Conservation (phyloP, 2,329 filamentous ascomycete species). For the Mycocentrospora acerina region DNA sequence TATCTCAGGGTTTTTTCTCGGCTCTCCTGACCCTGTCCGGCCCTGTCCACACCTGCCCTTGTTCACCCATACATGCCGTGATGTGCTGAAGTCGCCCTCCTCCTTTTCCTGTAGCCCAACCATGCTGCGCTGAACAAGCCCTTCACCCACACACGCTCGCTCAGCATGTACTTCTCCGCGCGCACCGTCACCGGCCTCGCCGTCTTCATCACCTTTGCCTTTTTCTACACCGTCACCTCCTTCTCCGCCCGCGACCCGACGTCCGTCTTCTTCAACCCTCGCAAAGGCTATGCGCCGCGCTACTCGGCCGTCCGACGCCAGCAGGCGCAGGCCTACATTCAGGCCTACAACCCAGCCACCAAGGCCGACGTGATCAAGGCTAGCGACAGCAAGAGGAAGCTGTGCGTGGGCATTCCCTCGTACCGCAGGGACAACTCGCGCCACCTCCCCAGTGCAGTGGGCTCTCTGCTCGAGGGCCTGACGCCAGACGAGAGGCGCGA, state of each 20-base stretch:
- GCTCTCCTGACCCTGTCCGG: too few relatives aligned
- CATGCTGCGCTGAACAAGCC: conserved; percentile 12
- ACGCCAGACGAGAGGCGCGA: conserved; percentile 44
- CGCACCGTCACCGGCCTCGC: conserved; percentile 22
- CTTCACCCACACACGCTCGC: conserved; percentile 1
- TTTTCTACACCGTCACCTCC: conserved; percentile 27
- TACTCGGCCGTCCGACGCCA: conserved; percentile 35
- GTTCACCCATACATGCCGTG: too few relatives aligned
- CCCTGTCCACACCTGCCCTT: too few relatives aligned
- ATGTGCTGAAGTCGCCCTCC: too few relatives aligned
- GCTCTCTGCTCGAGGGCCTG: conserved; percentile 48
- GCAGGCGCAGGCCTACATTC: conserved; percentile 32
- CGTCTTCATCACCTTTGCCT: conserved; percentile 17
- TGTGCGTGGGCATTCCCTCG: conserved; percentile 50
- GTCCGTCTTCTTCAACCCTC: conserved; percentile 39
- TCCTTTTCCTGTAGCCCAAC: background rate
- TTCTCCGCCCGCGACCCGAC: conserved; percentile 37
- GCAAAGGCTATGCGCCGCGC: conserved; percentile 31
- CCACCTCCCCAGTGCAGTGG: conserved; percentile 48
- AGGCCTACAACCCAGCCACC: conserved; percentile 15
- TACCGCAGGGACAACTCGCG: conserved; percentile 43
- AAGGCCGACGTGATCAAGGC: conserved; percentile 18
- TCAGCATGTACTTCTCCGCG: conserved; percentile 25
- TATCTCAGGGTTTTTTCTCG: too few relatives aligned
- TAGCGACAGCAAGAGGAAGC: conserved; percentile 20